Evolutionary conservation across 176 grass and related monocot genomes (phyloP), one percentile per base, ranked within the genome.

Genomic region (Alopecurus myosuroides): DNA sequence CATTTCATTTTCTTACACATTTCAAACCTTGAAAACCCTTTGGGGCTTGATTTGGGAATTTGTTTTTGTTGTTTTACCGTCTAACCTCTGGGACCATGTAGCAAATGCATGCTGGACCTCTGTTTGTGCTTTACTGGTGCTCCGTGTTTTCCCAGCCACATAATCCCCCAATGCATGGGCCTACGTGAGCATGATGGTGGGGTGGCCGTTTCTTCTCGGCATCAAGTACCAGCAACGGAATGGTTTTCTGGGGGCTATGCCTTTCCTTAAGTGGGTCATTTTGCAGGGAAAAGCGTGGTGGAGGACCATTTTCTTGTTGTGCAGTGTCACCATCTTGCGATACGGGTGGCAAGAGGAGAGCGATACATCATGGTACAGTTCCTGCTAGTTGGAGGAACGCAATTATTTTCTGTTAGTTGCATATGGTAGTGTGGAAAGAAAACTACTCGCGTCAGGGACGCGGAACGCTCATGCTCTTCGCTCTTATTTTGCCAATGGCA

Each of bases 121-220:
- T 15, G 51, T 46, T 66, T 36, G 40, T 81, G 74, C 63, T 71
- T 83, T 33, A 72, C n/a, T 2, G 29, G 50, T 78, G 63, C 80
- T 49, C 60, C 28, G 22, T 11, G 36, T 80, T 51, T 56, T 80
- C 22, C 20, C 46, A 81, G 50, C 82, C 70, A 81, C 82, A 89
- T 55, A 81, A 39, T 46, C 77, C 20, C 45, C 66, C 42, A 25
- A 67, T 85, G n/a, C n/a, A n/a, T n/a, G 87, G 33, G 36, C 86
- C 65, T 79, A 52, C 65, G 31, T 60, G 81, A 74, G 74, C 53
- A 84, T 84, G 87, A 57, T 79, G 70, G 56, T 84, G 87, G 81
- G 81, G 86, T 77, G 50, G 22, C 41, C 41, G 72, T 77, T 39
- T 81, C 11, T 31, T 81, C 10, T 51, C 28, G 2, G 22, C 79